These are phyloP conservation scores for Penicillium paxilli DNA, from an alignment of 495 filamentous ascomycete genomes.

Conservation along the genomic window DNA sequence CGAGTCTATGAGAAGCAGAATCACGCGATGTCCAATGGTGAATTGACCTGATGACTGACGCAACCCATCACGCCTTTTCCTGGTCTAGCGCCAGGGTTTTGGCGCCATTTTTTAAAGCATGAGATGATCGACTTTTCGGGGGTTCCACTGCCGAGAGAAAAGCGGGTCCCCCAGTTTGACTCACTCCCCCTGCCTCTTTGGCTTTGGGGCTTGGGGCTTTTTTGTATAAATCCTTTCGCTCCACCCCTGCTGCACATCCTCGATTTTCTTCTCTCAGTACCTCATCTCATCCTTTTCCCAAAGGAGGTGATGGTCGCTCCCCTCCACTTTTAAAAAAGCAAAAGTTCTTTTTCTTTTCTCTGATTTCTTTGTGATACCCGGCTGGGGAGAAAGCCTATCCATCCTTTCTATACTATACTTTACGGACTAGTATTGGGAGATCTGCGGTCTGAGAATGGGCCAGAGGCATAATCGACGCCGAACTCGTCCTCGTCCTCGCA, in stretches of 20 bases:
- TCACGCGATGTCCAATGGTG: conserved; percentile 9
- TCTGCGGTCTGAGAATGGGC: conserved; percentile 35
- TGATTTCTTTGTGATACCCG: conserved; percentile 5
- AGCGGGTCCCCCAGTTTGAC: conserved; percentile 18
- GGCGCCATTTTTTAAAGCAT: conserved; percentile 20
- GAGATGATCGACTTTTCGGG: conserved; percentile 15
- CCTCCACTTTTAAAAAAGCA: too few relatives aligned
- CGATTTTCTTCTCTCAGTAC: conserved; percentile 23
- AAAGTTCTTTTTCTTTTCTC: conserved; percentile 14
- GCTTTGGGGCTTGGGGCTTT: background rate
- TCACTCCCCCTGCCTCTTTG: conserved; percentile 21
- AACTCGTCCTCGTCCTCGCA: conserved; percentile 44
- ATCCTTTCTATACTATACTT: conserved; percentile 1
- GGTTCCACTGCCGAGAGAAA: conserved; percentile 15
- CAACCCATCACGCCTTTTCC: conserved; percentile 21
- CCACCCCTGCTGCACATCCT: conserved; percentile 17
- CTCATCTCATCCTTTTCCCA: conserved; percentile 46
- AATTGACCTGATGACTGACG: conserved; percentile 5
- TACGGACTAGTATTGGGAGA: too few relatives aligned
- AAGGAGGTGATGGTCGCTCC: conserved; percentile 49
- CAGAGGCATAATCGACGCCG: conserved; percentile 51
- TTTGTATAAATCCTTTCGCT: conserved; percentile 16
- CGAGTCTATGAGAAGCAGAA: too few relatives aligned
- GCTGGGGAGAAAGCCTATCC: conserved; percentile 7
- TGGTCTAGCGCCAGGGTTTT: conserved; percentile 8